Conservation (phyloP, 305 asterid genomes). For the Coffea humblotiana region DNA sequence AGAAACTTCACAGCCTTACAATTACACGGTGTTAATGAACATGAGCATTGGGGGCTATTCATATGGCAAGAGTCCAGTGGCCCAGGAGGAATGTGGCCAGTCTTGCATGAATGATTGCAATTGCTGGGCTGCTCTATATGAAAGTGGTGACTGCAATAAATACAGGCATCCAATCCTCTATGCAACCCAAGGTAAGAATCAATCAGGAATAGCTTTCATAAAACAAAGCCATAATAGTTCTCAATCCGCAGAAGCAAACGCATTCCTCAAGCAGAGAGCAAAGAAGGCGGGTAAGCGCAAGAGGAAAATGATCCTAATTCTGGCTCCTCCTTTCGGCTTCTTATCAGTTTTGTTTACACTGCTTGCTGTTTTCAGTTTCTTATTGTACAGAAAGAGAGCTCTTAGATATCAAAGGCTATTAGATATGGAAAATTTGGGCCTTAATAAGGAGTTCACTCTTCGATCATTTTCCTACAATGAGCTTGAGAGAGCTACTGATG, state of each 20-base stretch:
- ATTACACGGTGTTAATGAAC: not conserved
- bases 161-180: conserved; percentile 24
- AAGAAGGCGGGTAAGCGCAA: not conserved
- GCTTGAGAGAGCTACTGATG: conserved; percentile 34
- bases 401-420: conserved; percentile 20
- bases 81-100: conserved; percentile 12
- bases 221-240: conserved; percentile 11
- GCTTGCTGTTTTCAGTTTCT: conserved; percentile 23
- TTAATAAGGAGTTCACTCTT: conserved; percentile 2
- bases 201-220: conserved; percentile 14
- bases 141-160: conserved; percentile 13
- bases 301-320: conserved; percentile 25
- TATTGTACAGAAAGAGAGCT: conserved; percentile 22
- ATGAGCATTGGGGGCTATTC: conserved; percentile 30
- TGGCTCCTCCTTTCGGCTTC: conserved; percentile 22
- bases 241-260: not conserved
- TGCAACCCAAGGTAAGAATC: conserved; percentile 9
- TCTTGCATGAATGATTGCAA: conserved; percentile 30
- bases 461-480: conserved; percentile 31
- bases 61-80: conserved; percentile 15
- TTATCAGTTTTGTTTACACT: conserved; percentile 23
- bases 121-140: conserved; percentile 30
- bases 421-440: conserved; percentile 21
- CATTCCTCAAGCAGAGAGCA: not conserved
- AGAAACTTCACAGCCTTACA: conserved; percentile 7